Evolutionary conservation across 805 yeast genomes (phyloP).

Genomic region (Torulaspora quercuum): DNA sequence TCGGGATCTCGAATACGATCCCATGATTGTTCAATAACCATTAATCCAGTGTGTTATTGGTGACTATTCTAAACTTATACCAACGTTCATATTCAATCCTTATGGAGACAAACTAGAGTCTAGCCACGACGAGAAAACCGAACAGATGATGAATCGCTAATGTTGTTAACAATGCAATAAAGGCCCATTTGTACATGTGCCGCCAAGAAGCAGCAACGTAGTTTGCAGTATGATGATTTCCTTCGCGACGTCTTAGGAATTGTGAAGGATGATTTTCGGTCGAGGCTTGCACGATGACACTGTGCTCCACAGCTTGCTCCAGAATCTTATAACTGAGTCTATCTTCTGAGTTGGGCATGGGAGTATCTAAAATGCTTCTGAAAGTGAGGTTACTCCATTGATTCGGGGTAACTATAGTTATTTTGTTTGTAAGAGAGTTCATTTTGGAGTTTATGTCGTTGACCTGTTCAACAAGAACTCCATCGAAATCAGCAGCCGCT

Average conservation of each 20-base stretch:
- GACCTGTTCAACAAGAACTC: background rate
- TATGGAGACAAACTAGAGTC: no score
- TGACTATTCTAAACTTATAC: no score
- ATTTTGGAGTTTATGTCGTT: slow-evolving; percentile 11
- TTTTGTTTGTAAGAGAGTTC: slow-evolving; percentile 2
- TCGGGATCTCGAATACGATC: no score
- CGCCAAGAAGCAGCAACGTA: background rate
- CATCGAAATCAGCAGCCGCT: slow-evolving; percentile 3
- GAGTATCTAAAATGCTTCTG: background rate
- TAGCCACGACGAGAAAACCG: slow-evolving; percentile 7
- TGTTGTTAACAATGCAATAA: slow-evolving; percentile 4
- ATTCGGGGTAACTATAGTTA: slow-evolving; percentile 6
- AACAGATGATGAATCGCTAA: slow-evolving; percentile 9
- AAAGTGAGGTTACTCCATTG: slow-evolving; percentile 10
- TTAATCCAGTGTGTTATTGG: no score
- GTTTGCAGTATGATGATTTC: background rate
- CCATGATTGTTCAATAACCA: no score
- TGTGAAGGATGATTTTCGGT: background rate
- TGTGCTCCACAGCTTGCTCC: background rate
- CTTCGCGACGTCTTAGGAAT: background rate
- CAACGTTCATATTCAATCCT: no score
- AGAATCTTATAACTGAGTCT: background rate
- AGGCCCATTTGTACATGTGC: slow-evolving; percentile 7
- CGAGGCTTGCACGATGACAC: slow-evolving; percentile 2
- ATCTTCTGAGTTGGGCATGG: background rate